phyloP scores from a whole-genome alignment of 2,329 filamentous ascomycete genomes.

The Colletotrichum sp. region DNA sequence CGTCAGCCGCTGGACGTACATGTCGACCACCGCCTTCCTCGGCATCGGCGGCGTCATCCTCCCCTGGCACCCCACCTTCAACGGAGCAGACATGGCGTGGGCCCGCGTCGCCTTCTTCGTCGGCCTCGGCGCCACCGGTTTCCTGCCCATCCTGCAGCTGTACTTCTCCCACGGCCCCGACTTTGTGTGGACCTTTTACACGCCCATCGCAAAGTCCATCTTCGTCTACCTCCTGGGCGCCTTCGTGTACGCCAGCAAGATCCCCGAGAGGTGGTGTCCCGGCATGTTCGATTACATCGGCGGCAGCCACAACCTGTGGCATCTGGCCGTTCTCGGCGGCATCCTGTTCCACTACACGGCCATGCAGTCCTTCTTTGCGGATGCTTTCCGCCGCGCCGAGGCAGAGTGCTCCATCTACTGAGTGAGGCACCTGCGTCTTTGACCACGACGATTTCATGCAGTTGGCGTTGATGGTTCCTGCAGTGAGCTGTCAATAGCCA shows the following conservation, averaged over 20 bases:
- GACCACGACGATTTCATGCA: neutral
- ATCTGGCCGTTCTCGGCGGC: slow-evolving; percentile 89
- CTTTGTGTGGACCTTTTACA: slow-evolving; percentile 90
- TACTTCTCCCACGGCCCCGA: slow-evolving; percentile 75
- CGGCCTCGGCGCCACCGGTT: slow-evolving; percentile 84
- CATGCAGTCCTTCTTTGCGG: slow-evolving; percentile 93
- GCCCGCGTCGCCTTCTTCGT: slow-evolving; percentile 91
- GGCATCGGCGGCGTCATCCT: slow-evolving; percentile 88
- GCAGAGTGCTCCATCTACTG: slow-evolving; percentile 61
- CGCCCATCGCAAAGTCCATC: slow-evolving; percentile 83
- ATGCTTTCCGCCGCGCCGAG: slow-evolving; percentile 73
- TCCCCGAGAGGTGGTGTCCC: slow-evolving; percentile 91
- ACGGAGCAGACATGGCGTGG: slow-evolving; percentile 91
- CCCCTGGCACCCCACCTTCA: slow-evolving; percentile 96
- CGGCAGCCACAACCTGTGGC: slow-evolving; percentile 97
- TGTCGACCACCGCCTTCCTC: slow-evolving; percentile 78
- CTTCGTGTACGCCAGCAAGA: slow-evolving; percentile 85
- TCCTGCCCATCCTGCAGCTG: slow-evolving; percentile 87
- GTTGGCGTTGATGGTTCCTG: neutral
- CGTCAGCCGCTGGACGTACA: slow-evolving; percentile 83
- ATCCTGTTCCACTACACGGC: slow-evolving; percentile 97
- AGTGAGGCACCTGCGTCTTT: neutral
- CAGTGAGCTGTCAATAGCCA: neutral
- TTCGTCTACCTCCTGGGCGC: slow-evolving; percentile 87
- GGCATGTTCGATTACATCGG: slow-evolving; percentile 95